Evolutionary conservation across 352 stramenopile species (phyloP).

Genomic region (Phytophthora ohioensis): DNA sequence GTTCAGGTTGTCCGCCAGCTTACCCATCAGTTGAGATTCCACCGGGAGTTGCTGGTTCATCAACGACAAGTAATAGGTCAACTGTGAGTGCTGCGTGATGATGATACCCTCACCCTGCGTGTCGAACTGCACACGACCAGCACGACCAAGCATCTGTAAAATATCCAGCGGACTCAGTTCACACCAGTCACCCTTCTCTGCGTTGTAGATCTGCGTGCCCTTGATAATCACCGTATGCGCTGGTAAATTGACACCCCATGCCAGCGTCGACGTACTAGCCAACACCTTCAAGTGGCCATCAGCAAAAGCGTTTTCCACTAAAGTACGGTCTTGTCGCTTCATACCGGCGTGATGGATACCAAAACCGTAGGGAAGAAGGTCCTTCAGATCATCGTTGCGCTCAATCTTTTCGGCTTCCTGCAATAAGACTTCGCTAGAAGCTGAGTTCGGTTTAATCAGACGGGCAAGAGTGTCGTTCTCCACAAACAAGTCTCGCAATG

Average conservation of each 20-base stretch:
- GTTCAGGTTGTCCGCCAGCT: constrained; percentile 98
- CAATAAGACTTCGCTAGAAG: constrained; percentile 93
- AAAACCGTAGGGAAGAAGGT: constrained; percentile 98
- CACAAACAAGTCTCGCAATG: constrained; percentile 95
- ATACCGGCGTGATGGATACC: constrained; percentile 99
- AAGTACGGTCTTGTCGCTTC: constrained; percentile 95
- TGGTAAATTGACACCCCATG: constrained; percentile 99
- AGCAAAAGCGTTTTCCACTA: constrained; percentile 99
- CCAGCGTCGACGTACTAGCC: constrained; percentile 98
- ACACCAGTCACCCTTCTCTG: constrained; percentile 97
- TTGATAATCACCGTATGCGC: constrained; percentile 99
- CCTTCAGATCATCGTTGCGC: constrained; percentile 98
- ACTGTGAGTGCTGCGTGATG: constrained; percentile 98
- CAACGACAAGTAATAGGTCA: constrained; percentile 99
- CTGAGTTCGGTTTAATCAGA: constrained; percentile 90
- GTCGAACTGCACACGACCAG: constrained; percentile 99
- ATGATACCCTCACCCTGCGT: constrained; percentile 99
- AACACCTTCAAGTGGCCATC: constrained; percentile 97
- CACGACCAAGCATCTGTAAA: constrained; percentile 99
- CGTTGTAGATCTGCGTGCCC: constrained; percentile 99
- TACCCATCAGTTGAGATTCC: constrained; percentile 98
- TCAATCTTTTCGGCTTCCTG: constrained; percentile 93
- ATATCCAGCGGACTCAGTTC: constrained; percentile 99
- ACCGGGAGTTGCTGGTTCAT: constrained; percentile 99
- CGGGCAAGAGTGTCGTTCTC: constrained; percentile 95